Percentiles rank a stretch among this genome's conserved stretches.
Evolutionary conservation across 768 basidiomycete species (phyloP).

Genomic region (Boletus subparvulus): DNA sequence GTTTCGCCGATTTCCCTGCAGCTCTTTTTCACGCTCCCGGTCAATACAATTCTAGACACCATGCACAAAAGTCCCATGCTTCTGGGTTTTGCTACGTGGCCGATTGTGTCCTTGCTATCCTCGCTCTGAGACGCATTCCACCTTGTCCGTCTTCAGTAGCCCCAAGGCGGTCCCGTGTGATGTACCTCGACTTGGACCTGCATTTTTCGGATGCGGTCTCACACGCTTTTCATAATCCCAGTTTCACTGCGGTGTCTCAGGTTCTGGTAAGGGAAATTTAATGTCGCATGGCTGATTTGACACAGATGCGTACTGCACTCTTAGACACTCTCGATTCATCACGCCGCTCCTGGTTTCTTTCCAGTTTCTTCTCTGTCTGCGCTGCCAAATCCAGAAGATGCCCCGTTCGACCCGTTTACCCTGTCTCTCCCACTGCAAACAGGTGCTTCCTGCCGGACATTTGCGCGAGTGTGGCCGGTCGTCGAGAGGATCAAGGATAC

Average conservation of each 20-base stretch:
- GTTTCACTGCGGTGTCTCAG: conserved; percentile 38
- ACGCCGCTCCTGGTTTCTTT: conserved; percentile 81
- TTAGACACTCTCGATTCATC: conserved; percentile 83
- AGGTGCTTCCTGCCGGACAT: conserved; percentile 69
- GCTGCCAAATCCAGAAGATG: conserved; percentile 41
- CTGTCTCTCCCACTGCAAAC: conserved; percentile 75
- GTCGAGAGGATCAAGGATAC: conserved; percentile 59
- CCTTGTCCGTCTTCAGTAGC: conserved; percentile 17
- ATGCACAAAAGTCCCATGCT: conserved; percentile 74
- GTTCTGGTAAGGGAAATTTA: conserved; percentile 41
- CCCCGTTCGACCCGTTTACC: conserved; percentile 55
- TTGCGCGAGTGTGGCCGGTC: conserved; percentile 59
- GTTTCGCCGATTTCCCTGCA: background rate
- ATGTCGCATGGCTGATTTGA: background rate
- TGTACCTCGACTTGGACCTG: conserved; percentile 92
- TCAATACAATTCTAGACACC: conserved; percentile 54
- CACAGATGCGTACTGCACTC: background rate
- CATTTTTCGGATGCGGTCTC: conserved; percentile 91
- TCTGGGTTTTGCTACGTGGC: conserved; percentile 95
- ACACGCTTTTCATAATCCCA: conserved; percentile 60
- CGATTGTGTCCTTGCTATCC: conserved; percentile 80
- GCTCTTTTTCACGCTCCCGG: background rate
- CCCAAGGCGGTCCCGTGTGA: conserved; percentile 53
- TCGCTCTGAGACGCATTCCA: conserved; percentile 55
- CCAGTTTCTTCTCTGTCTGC: conserved; percentile 56